A percentile compares a stretch with the other conserved stretches of the same genome.
Evolutionary conservation across 352 stramenopile genomes (phyloP).

Genomic region (Phytophthora sojae): DNA sequence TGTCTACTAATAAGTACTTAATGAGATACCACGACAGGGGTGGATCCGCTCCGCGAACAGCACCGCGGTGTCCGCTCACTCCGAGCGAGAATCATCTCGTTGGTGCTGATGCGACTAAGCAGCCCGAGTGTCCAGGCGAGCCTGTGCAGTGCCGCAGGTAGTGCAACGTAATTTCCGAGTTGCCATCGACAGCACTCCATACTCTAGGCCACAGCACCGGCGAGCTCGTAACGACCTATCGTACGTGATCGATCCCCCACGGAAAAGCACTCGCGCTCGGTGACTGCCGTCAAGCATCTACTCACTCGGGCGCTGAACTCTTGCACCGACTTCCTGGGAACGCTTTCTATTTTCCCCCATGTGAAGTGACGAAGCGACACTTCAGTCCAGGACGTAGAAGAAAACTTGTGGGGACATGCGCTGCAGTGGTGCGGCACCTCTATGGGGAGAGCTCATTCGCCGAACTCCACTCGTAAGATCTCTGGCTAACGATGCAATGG

Average conservation of each 20-base stretch:
- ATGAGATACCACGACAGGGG: too few relatives aligned
- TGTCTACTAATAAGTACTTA: too few relatives aligned
- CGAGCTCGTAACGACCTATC: neutral
- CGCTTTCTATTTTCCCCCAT: constrained; percentile 16
- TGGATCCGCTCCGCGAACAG: too few relatives aligned
- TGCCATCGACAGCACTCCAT: neutral
- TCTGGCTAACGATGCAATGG: constrained; percentile 7
- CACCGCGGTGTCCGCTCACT: too few relatives aligned
- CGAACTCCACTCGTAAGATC: neutral
- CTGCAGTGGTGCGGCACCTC: neutral
- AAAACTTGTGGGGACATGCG: constrained; percentile 1
- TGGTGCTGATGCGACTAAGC: too few relatives aligned
- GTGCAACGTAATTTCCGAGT: too few relatives aligned
- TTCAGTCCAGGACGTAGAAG: constrained; percentile 24
- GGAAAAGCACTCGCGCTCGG: neutral
- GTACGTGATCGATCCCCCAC: too few relatives aligned
- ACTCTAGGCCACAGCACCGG: neutral
- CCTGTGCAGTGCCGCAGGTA: too few relatives aligned
- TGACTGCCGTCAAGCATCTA: neutral
- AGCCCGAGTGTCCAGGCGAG: too few relatives aligned
- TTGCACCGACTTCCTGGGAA: constrained; percentile 16
- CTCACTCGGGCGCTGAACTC: constrained; percentile 11
- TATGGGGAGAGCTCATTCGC: constrained; percentile 19
- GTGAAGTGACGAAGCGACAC: constrained; percentile 18
- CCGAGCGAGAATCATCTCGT: too few relatives aligned